Evolutionary conservation across 78 protist species (phyloP), one percentile per base, ranked within the genome.

Genomic region (Dictyostelium purpureum): DNA sequence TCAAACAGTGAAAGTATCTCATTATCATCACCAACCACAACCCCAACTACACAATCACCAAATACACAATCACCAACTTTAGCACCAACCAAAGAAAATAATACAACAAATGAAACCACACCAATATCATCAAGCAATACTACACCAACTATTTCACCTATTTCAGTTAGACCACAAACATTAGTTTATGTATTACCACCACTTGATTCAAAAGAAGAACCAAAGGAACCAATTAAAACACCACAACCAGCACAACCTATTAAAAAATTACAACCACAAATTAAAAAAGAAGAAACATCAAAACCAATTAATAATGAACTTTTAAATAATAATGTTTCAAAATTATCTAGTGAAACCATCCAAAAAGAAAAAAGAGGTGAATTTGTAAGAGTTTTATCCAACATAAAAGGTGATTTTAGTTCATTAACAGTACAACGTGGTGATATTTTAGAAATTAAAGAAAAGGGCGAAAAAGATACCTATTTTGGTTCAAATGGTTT

Each of bases 401-500:
- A 49, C 7, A 40, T 38, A 31, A 56, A 52, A 37, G 92, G 92
- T 73, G 92, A 85, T 73, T 38, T 37, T 35, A 21, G n/a, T 12
- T 56, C 57, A 16, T 57, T 85, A 28, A 56, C 38, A 12, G 47
- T 67, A 6, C 11, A 40, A 14, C 77, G 92, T 51, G 82, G 82
- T 61, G 92, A 85, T 61, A 75, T 85, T 9, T 40, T 85, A 2
- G 92, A 85, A 4, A 42, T 85, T 33, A 57, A 43, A 18, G 92
- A 85, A 42, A 47, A 57, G 19, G 80, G 82, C 10, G 82, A 85
- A 42, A 85, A 85, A 6, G 67, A 61, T n/a, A 28, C 74, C 0
- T 85, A 40, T 19, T 42, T 47, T 1, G 92, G 92, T 19, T 24
- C 33, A 37, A 85, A 85, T 59, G 92, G 92, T 14, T 85, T 47